Conservation (phyloP, 768 basidiomycete genomes). For the Leccinum obscurum region DNA sequence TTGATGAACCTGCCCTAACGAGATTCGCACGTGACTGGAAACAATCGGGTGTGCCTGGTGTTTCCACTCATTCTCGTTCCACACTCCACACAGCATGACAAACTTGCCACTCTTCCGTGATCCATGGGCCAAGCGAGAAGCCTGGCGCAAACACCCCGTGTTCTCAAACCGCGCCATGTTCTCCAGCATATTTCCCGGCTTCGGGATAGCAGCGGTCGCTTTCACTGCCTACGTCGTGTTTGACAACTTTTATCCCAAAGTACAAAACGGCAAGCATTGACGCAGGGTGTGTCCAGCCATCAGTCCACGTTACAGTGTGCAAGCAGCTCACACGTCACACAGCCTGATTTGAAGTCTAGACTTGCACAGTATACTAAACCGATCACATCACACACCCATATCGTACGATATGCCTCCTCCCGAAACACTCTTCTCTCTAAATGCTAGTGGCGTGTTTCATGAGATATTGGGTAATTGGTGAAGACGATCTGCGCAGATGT, state of each 20-base stretch:
- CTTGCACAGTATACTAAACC: conserved; percentile 1
- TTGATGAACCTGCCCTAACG: conserved; percentile 59
- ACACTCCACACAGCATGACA: conserved; percentile 45
- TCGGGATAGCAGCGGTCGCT: conserved; percentile 89
- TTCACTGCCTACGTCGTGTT: conserved; percentile 89
- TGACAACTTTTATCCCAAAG: conserved; percentile 65
- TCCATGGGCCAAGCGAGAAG: conserved; percentile 92
- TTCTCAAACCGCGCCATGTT: conserved; percentile 89
- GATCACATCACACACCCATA: background rate
- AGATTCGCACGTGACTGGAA: conserved; percentile 26
- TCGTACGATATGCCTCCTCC: background rate
- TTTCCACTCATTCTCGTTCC: conserved; percentile 8
- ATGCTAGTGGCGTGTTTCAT: background rate
- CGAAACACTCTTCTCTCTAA: background rate
- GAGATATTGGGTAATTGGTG: background rate
- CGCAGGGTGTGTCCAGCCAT: conserved; percentile 8
- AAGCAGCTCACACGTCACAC: conserved; percentile 1
- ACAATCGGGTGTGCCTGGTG: background rate
- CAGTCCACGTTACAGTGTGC: background rate
- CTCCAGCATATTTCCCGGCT: conserved; percentile 88
- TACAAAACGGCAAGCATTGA: conserved; percentile 30
- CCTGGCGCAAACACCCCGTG: conserved; percentile 89
- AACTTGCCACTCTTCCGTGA: conserved; percentile 81
- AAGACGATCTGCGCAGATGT: background rate
- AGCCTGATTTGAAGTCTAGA: conserved; percentile 12